phyloP scores from a whole-genome alignment of 345 rosid genomes.

The Cardamine occulta region DNA sequence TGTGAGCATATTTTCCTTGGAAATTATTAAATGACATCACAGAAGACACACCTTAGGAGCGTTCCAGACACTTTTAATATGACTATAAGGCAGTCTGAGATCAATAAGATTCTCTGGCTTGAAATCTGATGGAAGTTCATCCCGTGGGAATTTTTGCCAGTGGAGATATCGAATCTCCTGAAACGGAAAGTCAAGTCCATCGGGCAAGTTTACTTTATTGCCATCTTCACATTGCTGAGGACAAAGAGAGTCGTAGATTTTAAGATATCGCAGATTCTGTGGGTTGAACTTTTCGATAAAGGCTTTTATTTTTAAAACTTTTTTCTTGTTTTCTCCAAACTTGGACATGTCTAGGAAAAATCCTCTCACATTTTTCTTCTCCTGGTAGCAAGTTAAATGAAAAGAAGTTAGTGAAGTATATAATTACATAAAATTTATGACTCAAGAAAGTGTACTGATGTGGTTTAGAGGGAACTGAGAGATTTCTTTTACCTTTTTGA shows the following conservation, averaged over 20 bases:
- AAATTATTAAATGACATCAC: too few relatives aligned
- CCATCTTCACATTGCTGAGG: neutral
- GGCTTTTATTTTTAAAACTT: neutral
- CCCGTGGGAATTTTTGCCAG: conserved; percentile 25
- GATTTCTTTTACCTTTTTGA: too few relatives aligned
- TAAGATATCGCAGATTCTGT: conserved; percentile 31
- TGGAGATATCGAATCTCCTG: conserved; percentile 27
- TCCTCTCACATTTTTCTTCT: too few relatives aligned
- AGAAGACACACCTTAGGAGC: conserved; percentile 6
- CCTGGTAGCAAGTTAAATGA: too few relatives aligned
- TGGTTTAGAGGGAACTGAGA: too few relatives aligned
- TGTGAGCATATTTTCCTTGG: too few relatives aligned
- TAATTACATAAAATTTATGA: too few relatives aligned
- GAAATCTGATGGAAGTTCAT: conserved; percentile 35
- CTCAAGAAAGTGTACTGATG: too few relatives aligned
- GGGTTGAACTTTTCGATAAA: conserved; percentile 18
- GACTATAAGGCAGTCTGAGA: conserved; percentile 25
- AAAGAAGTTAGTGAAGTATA: too few relatives aligned
- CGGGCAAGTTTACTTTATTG: neutral
- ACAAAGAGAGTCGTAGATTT: conserved; percentile 19
- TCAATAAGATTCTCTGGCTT: conserved; percentile 25
- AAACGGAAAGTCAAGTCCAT: conserved; percentile 16
- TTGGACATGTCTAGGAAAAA: too few relatives aligned
- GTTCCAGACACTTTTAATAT: conserved; percentile 31
- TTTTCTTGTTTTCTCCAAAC: too few relatives aligned